A percentile compares a stretch with the other conserved stretches of the same genome.
Conservation (phyloP, 257 asterid genomes). For the Handroanthus guayacan region DNA sequence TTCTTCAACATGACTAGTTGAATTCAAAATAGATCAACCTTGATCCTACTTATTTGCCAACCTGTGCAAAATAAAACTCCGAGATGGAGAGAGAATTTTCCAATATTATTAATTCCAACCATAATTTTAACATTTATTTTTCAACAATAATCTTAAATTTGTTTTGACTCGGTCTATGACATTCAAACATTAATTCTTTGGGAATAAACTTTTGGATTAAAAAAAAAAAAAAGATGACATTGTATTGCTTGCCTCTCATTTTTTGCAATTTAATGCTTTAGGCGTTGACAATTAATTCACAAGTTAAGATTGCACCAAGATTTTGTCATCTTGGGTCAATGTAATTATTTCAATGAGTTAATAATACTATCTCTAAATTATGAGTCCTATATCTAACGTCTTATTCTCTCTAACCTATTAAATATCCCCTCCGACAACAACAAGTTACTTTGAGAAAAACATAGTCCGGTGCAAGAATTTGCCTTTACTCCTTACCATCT, state of each 20-base stretch:
- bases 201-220: too few relatives aligned
- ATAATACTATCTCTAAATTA: constrained; percentile 29
- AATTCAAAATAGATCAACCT: too few relatives aligned
- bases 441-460: not conserved
- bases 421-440: constrained; percentile 32
- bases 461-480: not conserved
- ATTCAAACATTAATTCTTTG: too few relatives aligned
- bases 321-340: constrained; percentile 29
- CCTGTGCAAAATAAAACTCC: too few relatives aligned
- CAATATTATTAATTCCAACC: too few relatives aligned
- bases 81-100: too few relatives aligned
- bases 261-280: constrained; percentile 29
- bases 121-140: too few relatives aligned
- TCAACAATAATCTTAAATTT: too few relatives aligned
- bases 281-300: constrained; percentile 38
- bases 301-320: constrained; percentile 36
- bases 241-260: not conserved
- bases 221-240: too few relatives aligned
- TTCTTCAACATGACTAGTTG: too few relatives aligned
- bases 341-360: constrained; percentile 30
- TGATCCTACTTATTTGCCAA: too few relatives aligned
- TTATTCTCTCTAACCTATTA: constrained; percentile 29
- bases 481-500: not conserved
- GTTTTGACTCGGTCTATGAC: too few relatives aligned
- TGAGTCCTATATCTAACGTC: constrained; percentile 25